Evolutionary conservation across 441 rosid species (phyloP), one percentile per base, ranked within the genome.

Genomic region (Biscutella auriculata): DNA sequence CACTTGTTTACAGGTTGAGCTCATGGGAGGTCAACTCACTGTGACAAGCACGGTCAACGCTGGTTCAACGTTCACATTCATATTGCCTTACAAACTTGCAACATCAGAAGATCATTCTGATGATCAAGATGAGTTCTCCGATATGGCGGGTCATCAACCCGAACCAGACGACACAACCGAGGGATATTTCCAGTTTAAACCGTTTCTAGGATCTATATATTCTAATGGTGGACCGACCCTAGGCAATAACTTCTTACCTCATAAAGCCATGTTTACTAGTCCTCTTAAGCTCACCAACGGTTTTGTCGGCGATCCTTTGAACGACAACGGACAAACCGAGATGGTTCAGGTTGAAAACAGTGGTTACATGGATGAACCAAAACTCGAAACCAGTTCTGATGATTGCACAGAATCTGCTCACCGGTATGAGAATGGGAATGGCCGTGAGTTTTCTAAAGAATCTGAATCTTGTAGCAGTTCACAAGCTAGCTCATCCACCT

Each of bases 1-100:
- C 11, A n/a, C 16, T 13, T 57, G 70, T 42, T 26, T 42, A 58
- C 60, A 92, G 97, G 95, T 87, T 68, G 89, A 93, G 75, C 80
- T 93, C 72, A 93, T 93, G 97, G 97, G 96, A 2, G 89, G 97
- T 41, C 76, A 54, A 33, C 88, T 93, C 30, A 89, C 96, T 0
- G 96, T 93, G 47, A 79, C 95, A 9, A 93, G 99, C 73, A 62
- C 13, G 62, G 97, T 82, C 68, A 75, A 81, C 49, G 50, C 50
- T 12, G 99, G 99, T 12, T 89, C 97, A 36, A 87, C 86, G 10
- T 93, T 93, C 67, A 93, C 91, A 12, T 93, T 89, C 62, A 73
- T 82, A 58, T 74, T 93, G 35, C 96, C 95, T 8, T 93, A 87
- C 81, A 89, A 76, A 63, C 76, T 83, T 51, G 87, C 93, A n/a